A percentile compares a stretch with the other conserved stretches of the same genome.
These are phyloP conservation scores for Yamadazyma atlantica DNA, from an alignment of 1,139 yeast genomes.

Conservation along the genomic window DNA sequence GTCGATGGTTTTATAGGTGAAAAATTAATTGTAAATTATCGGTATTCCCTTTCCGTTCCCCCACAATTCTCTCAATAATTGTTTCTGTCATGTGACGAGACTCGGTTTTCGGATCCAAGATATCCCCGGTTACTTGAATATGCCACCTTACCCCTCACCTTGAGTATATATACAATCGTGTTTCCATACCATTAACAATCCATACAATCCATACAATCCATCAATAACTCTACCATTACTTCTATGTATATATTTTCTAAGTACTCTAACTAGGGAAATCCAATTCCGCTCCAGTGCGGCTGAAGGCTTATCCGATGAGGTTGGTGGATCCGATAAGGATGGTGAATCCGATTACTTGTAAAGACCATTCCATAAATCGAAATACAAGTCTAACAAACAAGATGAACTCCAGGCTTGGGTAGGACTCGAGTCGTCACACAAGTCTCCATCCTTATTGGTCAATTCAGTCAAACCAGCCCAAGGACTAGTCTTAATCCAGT, in stretches of 20 bases:
- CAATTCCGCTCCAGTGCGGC: not conserved
- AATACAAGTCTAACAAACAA: constrained; percentile 76
- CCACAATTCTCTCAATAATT: not conserved
- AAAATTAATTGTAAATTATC: constrained; percentile 5
- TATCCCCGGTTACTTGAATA: too few species aligned
- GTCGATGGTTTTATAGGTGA: not conserved
- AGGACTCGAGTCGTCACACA: constrained; percentile 86
- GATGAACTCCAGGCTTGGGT: constrained; percentile 97
- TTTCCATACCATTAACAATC: too few species aligned
- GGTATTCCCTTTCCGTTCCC: constrained; percentile 14
- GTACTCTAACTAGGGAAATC: not conserved
- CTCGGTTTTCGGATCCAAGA: too few species aligned
- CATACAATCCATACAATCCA: not conserved
- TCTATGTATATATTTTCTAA: not conserved
- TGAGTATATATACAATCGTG: too few species aligned
- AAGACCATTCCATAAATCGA: constrained; percentile 50
- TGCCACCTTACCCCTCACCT: too few species aligned
- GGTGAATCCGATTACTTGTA: too few species aligned
- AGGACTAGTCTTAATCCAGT: constrained; percentile 69
- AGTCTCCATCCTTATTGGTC: constrained; percentile 81
- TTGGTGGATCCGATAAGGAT: not conserved
- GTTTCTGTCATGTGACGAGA: too few species aligned
- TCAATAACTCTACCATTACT: too few species aligned
- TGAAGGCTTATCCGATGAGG: not conserved
- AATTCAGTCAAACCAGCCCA: constrained; percentile 96